Percentiles rank a stretch among this genome's conserved stretches.
phyloP scores from a whole-genome alignment of 805 yeast species.

The Wickerhamiella alocasiicola region DNA sequence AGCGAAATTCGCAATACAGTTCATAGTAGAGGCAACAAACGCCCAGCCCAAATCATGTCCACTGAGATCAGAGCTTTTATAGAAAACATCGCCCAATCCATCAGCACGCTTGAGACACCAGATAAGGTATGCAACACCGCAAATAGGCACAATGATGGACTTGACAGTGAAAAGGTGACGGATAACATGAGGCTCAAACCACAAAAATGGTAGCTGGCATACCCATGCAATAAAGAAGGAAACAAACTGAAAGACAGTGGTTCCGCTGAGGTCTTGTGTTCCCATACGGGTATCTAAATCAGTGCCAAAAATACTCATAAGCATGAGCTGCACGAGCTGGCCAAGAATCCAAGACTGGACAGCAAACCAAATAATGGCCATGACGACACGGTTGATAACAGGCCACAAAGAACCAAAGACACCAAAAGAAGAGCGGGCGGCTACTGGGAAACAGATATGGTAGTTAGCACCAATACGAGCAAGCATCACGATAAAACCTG shows the following conservation, averaged over 20 bases:
- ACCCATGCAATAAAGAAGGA: slow-evolving; percentile 76
- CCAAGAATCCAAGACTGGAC: slow-evolving; percentile 82
- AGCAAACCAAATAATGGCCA: slow-evolving; percentile 81
- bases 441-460: slow-evolving; percentile 76
- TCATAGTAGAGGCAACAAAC: slow-evolving; percentile 65
- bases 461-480: slow-evolving; percentile 72
- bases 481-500: slow-evolving; percentile 52
- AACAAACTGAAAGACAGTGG: slow-evolving; percentile 61
- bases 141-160: slow-evolving; percentile 66
- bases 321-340: slow-evolving; percentile 65
- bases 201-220: slow-evolving; percentile 63
- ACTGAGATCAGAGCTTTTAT: slow-evolving; percentile 36
- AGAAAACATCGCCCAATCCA: slow-evolving; percentile 65
- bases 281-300: slow-evolving; percentile 33
- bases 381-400: slow-evolving; percentile 71
- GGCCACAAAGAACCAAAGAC: slow-evolving; percentile 84
- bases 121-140: slow-evolving; percentile 68
- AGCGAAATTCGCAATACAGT: slow-evolving; percentile 73
- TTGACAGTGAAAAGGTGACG: slow-evolving; percentile 77
- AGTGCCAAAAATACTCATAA: slow-evolving; percentile 48
- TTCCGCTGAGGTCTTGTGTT: slow-evolving; percentile 41
- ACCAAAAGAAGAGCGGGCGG: slow-evolving; percentile 74
- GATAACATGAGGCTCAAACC: slow-evolving; percentile 69
- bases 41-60: slow-evolving; percentile 72
- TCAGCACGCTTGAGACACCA: slow-evolving; percentile 76